These are phyloP conservation scores for Hansenula sp. DNA, from an alignment of 1,139 yeast species.

Conservation along the genomic window DNA sequence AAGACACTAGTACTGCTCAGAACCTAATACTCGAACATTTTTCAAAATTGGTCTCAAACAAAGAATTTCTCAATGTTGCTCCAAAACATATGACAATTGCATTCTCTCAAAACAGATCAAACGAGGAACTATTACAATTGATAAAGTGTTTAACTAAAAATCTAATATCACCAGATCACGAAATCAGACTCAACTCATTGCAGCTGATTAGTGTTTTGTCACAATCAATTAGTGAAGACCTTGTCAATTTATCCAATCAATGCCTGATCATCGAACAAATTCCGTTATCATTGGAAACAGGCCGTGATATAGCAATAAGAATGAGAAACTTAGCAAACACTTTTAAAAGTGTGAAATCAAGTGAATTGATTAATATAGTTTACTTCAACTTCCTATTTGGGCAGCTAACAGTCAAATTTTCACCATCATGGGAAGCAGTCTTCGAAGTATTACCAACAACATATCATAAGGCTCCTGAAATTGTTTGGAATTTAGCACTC, in stretches of 20 bases:
- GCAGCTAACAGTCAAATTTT: slow-evolving; percentile 66
- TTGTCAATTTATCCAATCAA: slow-evolving; percentile 34
- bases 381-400: slow-evolving; percentile 67
- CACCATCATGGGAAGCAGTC: slow-evolving; percentile 83
- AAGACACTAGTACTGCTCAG: not conserved
- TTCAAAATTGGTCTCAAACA: slow-evolving; percentile 7
- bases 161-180: slow-evolving; percentile 41
- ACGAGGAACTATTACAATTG: not conserved
- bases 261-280: slow-evolving; percentile 62
- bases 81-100: too few relatives aligned
- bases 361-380: slow-evolving; percentile 30
- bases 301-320: slow-evolving; percentile 72
- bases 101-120: not conserved
- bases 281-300: slow-evolving; percentile 64
- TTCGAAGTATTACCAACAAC: slow-evolving; percentile 53
- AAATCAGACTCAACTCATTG: slow-evolving; percentile 43
- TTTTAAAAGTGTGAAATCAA: slow-evolving; percentile 37
- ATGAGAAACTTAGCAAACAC: slow-evolving; percentile 56
- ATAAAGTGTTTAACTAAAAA: slow-evolving; percentile 24
- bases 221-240: slow-evolving; percentile 24
- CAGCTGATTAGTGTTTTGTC: slow-evolving; percentile 33
- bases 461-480: slow-evolving; percentile 36
- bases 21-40: slow-evolving; percentile 10
- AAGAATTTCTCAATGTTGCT: slow-evolving; percentile 11
- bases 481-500: slow-evolving; percentile 55